phyloP scores from a whole-genome alignment of 306 rosid species.

The Corylus avellana region DNA sequence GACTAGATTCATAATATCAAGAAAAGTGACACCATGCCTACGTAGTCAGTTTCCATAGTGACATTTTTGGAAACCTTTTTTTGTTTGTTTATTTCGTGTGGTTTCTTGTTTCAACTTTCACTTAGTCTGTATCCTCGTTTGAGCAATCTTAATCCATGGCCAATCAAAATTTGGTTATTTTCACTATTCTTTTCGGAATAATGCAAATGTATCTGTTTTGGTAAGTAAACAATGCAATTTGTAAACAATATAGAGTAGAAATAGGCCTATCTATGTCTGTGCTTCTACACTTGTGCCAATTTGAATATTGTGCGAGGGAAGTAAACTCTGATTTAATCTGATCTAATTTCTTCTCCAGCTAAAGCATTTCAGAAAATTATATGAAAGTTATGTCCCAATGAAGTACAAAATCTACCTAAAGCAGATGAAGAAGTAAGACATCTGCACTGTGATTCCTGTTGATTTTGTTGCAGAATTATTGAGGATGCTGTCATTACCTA shows the following conservation, averaged over 20 bases:
- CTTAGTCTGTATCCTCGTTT: neutral
- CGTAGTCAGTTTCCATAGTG: neutral
- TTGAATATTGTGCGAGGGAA: constrained; percentile 4
- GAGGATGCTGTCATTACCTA: constrained; percentile 27
- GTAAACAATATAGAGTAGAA: neutral
- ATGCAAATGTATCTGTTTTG: neutral
- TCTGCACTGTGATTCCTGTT: constrained; percentile 35
- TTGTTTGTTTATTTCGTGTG: neutral
- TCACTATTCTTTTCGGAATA: neutral
- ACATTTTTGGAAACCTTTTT: neutral
- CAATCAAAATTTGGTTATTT: neutral
- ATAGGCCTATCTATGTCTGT: neutral
- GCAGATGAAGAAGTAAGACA: constrained; percentile 91
- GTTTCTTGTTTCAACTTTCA: neutral
- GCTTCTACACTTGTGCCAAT: neutral
- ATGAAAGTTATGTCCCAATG: constrained; percentile 92
- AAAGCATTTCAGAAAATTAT: constrained; percentile 72
- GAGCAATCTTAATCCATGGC: neutral
- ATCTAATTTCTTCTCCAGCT: constrained; percentile 46
- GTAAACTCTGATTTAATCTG: neutral
- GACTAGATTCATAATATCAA: neutral
- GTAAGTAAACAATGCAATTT: neutral
- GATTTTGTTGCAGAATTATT: constrained; percentile 29
- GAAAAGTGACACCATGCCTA: neutral
- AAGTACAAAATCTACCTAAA: constrained; percentile 74